Evolutionary conservation across 495 filamentous ascomycete genomes (phyloP).

Genomic region (Penicillium diatomitis): DNA sequence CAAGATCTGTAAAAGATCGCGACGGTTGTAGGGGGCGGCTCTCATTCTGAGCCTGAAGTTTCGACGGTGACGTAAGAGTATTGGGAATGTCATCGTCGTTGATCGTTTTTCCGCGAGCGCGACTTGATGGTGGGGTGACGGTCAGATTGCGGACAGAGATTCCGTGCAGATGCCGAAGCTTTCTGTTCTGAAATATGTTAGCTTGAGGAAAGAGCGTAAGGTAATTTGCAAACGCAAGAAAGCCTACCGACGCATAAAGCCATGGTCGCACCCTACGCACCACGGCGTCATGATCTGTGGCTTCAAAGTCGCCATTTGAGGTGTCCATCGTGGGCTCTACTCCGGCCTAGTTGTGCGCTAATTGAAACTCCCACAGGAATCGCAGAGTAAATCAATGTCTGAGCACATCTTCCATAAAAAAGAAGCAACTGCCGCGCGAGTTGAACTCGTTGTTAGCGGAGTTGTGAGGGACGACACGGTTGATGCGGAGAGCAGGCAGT

Average conservation of each 20-base stretch:
- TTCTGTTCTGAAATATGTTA: conserved; percentile 56
- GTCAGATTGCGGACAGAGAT: conserved; percentile 81
- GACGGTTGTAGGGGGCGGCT: conserved; percentile 54
- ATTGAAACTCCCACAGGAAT: conserved; percentile 1
- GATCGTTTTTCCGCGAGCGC: conserved; percentile 61
- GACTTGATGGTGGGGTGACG: conserved; percentile 39
- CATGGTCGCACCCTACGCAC: conserved; percentile 16
- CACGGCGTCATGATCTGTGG: conserved; percentile 13
- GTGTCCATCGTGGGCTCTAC: conserved; percentile 5
- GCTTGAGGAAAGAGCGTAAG: background rate
- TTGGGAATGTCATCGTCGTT: conserved; percentile 75
- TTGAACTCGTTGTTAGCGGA: conserved; percentile 2
- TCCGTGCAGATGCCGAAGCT: conserved; percentile 78
- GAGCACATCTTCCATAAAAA: conserved; percentile 3
- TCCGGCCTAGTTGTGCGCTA: background rate
- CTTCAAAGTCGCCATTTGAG: conserved; percentile 6
- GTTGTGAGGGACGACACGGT: conserved; percentile 9
- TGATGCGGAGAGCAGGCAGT: conserved; percentile 20
- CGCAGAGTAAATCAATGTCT: background rate
- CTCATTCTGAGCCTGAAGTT: conserved; percentile 54
- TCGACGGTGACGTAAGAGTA: conserved; percentile 58
- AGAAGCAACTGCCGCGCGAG: background rate
- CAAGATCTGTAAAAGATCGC: conserved; percentile 63
- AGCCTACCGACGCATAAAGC: conserved; percentile 16
- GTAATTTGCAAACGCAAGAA: background rate